Base-by-base conservation (phyloP, 2,329 filamentous ascomycete species). In the Exophiala alcalophila region DNA sequence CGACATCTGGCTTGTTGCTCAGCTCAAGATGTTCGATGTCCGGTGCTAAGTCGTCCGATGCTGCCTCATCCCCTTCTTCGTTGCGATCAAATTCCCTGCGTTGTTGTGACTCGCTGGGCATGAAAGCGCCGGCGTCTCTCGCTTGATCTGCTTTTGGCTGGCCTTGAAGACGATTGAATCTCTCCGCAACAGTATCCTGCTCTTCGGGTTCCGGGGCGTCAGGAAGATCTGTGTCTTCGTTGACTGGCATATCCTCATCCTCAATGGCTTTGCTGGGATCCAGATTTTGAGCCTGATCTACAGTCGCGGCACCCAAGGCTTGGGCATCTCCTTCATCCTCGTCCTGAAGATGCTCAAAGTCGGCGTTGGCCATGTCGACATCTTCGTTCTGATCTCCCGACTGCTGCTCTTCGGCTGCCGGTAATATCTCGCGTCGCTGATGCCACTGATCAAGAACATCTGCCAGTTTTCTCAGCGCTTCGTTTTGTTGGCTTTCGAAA, bases 391-490 rank as follows among this genome's bases (percentile, higher is more conserved):
- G 66, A 21, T 76, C 71, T 14, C 65, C 65, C 27, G 73, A 65
- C 39, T 81, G 67, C 25, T 75, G 68, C 35, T 77, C 67, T 40
- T 79, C 70, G 2, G 68, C 66, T 4, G 76, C 68, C 44, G 84
- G 76, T 60, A 77, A 71, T 56, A 98, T 97, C 49, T 95, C 84
- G 32, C 79, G 80, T 58, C 94, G 86, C 59, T 89, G 86, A 64
- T 97, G 90, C 87, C 90, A 98, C 56, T 84, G 80, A 63, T 97
- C 90, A 21, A 98, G 73, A 4, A 88, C 84, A 67, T 98, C 89
- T 15, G 92, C 92, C 20, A 98, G 78, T 60, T 95, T 94, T 68
- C 92, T 92, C 74, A 96, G 95, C 1, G 89, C 86, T 54, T 92
- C 80, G 31, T 72, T 69, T 37, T 77, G 64, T 36, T 53, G 43